Percentiles rank a stretch among this genome's conserved stretches.
Evolutionary conservation across 352 stramenopile genomes (phyloP).

Genomic region (Globisporangium uncinulatum): DNA sequence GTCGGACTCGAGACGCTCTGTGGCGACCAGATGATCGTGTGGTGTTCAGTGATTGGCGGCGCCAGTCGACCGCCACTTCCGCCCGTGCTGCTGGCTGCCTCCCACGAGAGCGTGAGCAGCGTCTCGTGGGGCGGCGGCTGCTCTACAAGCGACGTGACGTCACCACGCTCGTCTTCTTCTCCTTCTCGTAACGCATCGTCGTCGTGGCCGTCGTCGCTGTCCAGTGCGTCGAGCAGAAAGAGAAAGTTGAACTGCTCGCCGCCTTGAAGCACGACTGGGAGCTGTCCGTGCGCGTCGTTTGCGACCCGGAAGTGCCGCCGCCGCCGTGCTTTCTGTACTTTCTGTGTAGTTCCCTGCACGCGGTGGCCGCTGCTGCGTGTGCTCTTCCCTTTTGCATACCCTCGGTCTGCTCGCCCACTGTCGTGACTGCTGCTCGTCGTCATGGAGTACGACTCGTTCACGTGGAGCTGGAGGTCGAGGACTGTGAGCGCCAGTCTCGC

Average conservation of each 20-base stretch:
- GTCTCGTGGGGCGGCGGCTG: slow-evolving; percentile 26
- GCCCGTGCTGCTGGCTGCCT: slow-evolving; percentile 11
- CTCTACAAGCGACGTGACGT: background rate
- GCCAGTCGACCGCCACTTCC: background rate
- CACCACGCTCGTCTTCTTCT: background rate
- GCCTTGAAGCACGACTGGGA: slow-evolving; percentile 46
- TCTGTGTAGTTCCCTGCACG: background rate
- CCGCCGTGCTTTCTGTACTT: background rate
- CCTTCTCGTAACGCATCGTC: background rate
- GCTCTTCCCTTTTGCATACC: background rate
- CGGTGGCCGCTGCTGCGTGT: background rate
- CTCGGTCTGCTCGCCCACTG: background rate
- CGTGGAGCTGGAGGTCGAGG: slow-evolving; percentile 59
- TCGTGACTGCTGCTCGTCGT: background rate
- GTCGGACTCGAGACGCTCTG: slow-evolving; percentile 7
- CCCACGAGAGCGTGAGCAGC: slow-evolving; percentile 62
- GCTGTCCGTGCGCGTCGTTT: slow-evolving; percentile 33
- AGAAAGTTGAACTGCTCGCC: slow-evolving; percentile 67
- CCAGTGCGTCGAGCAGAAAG: slow-evolving; percentile 33
- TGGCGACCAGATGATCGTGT: slow-evolving; percentile 63
- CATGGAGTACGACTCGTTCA: slow-evolving; percentile 32
- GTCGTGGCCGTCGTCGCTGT: slow-evolving; percentile 1
- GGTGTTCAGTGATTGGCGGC: slow-evolving; percentile 51
- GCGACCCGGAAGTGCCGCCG: slow-evolving; percentile 24
- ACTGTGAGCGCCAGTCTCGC: slow-evolving; percentile 31